These are phyloP conservation scores for Xylaria sp. DNA, from an alignment of 495 filamentous ascomycete genomes.

Conservation along the genomic window DNA sequence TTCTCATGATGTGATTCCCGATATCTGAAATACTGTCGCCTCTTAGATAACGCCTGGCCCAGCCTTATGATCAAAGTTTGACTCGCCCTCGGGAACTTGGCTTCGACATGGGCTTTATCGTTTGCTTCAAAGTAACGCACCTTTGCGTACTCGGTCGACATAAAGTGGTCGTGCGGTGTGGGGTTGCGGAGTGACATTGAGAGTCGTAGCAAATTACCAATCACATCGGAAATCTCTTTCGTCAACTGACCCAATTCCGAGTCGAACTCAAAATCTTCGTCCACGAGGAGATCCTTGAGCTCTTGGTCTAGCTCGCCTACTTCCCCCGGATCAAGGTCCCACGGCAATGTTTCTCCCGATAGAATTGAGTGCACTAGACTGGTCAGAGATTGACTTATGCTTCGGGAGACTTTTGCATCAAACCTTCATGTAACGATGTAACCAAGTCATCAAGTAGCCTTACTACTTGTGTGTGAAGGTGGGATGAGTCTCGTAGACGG, in stretches of 20 bases:
- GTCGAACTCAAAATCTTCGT: conserved; percentile 12
- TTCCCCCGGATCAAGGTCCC: not conserved
- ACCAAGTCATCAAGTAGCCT: conserved; percentile 42
- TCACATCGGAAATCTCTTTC: conserved; percentile 21
- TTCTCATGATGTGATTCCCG: conserved; percentile 47
- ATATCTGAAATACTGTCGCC: conserved; percentile 47
- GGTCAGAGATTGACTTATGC: not conserved
- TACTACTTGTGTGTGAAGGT: conserved; percentile 47
- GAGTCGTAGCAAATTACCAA: conserved; percentile 33
- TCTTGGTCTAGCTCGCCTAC: not conserved
- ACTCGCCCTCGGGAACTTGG: conserved; percentile 1
- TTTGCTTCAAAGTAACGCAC: conserved; percentile 16
- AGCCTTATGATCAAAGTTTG: conserved; percentile 40
- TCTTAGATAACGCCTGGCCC: conserved; percentile 44
- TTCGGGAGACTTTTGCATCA: conserved; percentile 2
- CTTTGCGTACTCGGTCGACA: conserved; percentile 20
- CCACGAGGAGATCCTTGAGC: conserved; percentile 3
- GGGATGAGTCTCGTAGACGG: conserved; percentile 53
- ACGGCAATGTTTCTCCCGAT: conserved; percentile 19
- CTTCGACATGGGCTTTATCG: conserved; percentile 10
- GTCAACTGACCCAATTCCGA: conserved; percentile 25
- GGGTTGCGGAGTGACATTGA: conserved; percentile 36
- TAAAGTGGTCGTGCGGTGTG: conserved; percentile 38
- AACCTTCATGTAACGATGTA: conserved; percentile 25
- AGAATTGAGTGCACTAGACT: conserved; percentile 8